Evolutionary conservation across 441 rosid species (phyloP), one percentile per base, ranked within the genome.

Genomic region (Croton setiger): DNA sequence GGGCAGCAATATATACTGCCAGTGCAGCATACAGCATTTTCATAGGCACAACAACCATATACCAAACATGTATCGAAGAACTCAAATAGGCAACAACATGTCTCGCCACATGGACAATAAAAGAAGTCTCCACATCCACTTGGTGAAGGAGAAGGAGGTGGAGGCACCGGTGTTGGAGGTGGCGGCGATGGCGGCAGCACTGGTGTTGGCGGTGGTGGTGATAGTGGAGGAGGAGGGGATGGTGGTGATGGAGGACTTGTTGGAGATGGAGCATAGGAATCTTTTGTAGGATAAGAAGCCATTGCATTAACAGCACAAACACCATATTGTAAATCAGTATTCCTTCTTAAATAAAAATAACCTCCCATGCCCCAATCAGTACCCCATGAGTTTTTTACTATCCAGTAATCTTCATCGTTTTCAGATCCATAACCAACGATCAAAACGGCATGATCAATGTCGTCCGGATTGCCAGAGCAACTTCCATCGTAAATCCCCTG

Each of bases 301-400:
- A 75, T 43, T 71, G 87, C 88, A 43, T 90, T 83, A 63, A 93
- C 80, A 20, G 92, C 98, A 63, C 98, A 93, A 23, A 72, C 64
- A 60, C 98, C 98, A 65, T 73, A 81, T 17, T 70, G 17, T 57
- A 82, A 70, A 63, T 55, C 7, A 45, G 81, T 58, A 76, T 84
- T 79, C 74, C 97, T 88, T 63, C 45, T 75, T 0, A 93, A 43
- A 51, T 79, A 82, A 57, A 74, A 77, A 51, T 87, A 93, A 31
- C 97, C 96, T 3, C 82, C 80, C 5, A 75, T 69, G 44, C 96
- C 98, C 98, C 97, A 93, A 0, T 36, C 63, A 12, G 83, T 80
- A 9, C 96, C 98, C 97, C 97, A 90, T 14, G 97, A 92, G 66
- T 92, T 92, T 78, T 79, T 93, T 57, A 81, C 92, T 5, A 93